These are phyloP conservation scores for Phaeophleospora eucalypticola DNA, from an alignment of 2,329 filamentous ascomycete genomes.

Conservation along the genomic window DNA sequence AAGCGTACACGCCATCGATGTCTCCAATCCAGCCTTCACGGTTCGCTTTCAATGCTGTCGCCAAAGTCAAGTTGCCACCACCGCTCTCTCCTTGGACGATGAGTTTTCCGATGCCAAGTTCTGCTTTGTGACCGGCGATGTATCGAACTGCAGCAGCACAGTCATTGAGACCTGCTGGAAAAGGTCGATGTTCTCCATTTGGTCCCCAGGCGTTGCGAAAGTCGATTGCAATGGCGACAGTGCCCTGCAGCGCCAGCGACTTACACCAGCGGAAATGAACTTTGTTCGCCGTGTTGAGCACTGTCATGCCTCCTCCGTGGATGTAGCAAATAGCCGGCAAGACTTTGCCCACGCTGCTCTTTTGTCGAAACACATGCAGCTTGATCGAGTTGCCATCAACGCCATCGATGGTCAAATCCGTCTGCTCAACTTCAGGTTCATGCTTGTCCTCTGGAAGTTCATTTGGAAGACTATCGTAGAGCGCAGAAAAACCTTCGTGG, in stretches of 20 bases:
- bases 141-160: slow-evolving; percentile 26
- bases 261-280: slow-evolving; percentile 27
- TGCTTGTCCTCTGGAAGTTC: slow-evolving; percentile 17
- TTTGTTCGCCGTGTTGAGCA: slow-evolving; percentile 18
- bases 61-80: slow-evolving; percentile 29
- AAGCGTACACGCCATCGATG: slow-evolving; percentile 26
- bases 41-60: slow-evolving; percentile 27
- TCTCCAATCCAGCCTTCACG: slow-evolving; percentile 25
- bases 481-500: slow-evolving; percentile 42
- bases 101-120: slow-evolving; percentile 25
- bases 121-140: slow-evolving; percentile 19
- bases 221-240: slow-evolving; percentile 28
- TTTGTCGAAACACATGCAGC: slow-evolving; percentile 18
- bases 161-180: slow-evolving; percentile 32
- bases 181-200: slow-evolving; percentile 22
- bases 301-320: slow-evolving; percentile 31
- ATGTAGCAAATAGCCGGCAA: slow-evolving; percentile 28
- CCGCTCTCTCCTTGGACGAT: slow-evolving; percentile 32
- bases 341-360: slow-evolving; percentile 5
- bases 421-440: slow-evolving; percentile 16
- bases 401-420: slow-evolving; percentile 16
- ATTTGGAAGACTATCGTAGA: slow-evolving; percentile 82
- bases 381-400: slow-evolving; percentile 24
- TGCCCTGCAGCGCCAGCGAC: slow-evolving; percentile 23
- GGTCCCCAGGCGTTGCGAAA: slow-evolving; percentile 33